Evolutionary conservation across 2,329 filamentous ascomycete species (phyloP), one percentile per base, ranked within the genome.

Genomic region (Microdochium bolleyi): DNA sequence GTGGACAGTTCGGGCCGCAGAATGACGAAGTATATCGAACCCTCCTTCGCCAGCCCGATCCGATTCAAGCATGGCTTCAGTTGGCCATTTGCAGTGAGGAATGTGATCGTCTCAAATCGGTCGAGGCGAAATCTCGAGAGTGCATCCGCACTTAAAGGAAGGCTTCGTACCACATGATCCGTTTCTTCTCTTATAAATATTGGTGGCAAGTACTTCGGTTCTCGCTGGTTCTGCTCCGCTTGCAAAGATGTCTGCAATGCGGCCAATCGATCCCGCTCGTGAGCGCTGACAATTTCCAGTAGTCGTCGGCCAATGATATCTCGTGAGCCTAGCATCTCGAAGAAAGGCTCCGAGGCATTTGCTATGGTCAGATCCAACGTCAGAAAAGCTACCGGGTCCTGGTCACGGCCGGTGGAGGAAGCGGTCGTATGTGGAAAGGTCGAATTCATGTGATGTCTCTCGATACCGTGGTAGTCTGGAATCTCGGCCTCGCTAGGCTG

Each of bases 161-260:
- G 70, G 1, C 71, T 69, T 53, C 79, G 75, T 30, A 84, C 77
- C 16, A 82, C 73, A 24, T 76, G 71, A 24, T 80, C 76, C 50
- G 80, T 76, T 53, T 80, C 75, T 49, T 74, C 68, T 56, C 75
- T 76, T 37, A 72, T 74, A 55, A 81, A 75, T n/a, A 85, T 85
- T 1, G 83, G 83, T 3, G 83, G 82, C 21, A 85, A 70, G 61
- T 85, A 85, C 48, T 80, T 82, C 19, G 82, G 82, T 27, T 83
- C 80, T 52, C 74, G 80, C 57, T 74, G 71, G 30, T 73, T 69
- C 55, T 82, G 80, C 57, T 86, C 82, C 16, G 78, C 76, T 51
- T 80, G 74, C 49, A 87, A 70, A 50, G 73, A 71, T 49, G 71
- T 72, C 57, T 80, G 77, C 48, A 84, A 65, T 9, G 67, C 67